Evolutionary conservation across 768 basidiomycete genomes (phyloP).

Genomic region (Panus rudis): DNA sequence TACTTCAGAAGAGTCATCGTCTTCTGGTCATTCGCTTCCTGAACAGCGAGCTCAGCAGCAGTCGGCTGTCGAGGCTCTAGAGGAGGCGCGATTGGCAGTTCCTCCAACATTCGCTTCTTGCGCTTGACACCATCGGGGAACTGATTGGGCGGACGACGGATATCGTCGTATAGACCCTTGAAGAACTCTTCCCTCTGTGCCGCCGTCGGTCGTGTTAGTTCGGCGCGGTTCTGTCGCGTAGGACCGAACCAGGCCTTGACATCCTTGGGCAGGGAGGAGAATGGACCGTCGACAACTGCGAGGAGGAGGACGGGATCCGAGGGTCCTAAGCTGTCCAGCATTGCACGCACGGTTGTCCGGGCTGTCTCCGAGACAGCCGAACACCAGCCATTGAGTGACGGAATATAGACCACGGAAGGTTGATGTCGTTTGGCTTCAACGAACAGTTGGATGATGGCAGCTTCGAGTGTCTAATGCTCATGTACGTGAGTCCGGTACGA

Average conservation of each 20-base stretch:
- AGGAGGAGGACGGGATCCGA: slow-evolving; percentile 92
- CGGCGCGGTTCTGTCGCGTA: slow-evolving; percentile 67
- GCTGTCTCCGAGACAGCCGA: slow-evolving; percentile 78
- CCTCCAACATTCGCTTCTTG: slow-evolving; percentile 77
- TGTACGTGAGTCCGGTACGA: neutral
- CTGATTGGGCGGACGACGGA: slow-evolving; percentile 70
- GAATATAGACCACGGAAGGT: slow-evolving; percentile 93
- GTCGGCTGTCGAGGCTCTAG: slow-evolving; percentile 78
- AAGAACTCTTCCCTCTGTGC: slow-evolving; percentile 73
- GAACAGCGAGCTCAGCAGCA: slow-evolving; percentile 72
- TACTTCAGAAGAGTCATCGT: slow-evolving; percentile 78
- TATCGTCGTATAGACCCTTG: slow-evolving; percentile 56
- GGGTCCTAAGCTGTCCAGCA: slow-evolving; percentile 87
- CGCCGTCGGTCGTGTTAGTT: slow-evolving; percentile 42
- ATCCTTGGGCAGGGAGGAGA: slow-evolving; percentile 66
- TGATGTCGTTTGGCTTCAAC: slow-evolving; percentile 96
- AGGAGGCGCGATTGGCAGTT: slow-evolving; percentile 83
- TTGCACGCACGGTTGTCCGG: slow-evolving; percentile 76
- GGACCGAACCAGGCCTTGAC: slow-evolving; percentile 90
- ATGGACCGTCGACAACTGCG: slow-evolving; percentile 77
- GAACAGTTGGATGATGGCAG: slow-evolving; percentile 90
- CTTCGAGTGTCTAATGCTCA: slow-evolving; percentile 69
- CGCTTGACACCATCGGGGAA: slow-evolving; percentile 88
- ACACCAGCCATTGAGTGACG: slow-evolving; percentile 82
- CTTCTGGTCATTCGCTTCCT: slow-evolving; percentile 76